Percentiles rank a stretch among this genome's conserved stretches.
Evolutionary conservation across 1,139 yeast genomes (phyloP).

Genomic region (Geotrichum histeridarum): DNA sequence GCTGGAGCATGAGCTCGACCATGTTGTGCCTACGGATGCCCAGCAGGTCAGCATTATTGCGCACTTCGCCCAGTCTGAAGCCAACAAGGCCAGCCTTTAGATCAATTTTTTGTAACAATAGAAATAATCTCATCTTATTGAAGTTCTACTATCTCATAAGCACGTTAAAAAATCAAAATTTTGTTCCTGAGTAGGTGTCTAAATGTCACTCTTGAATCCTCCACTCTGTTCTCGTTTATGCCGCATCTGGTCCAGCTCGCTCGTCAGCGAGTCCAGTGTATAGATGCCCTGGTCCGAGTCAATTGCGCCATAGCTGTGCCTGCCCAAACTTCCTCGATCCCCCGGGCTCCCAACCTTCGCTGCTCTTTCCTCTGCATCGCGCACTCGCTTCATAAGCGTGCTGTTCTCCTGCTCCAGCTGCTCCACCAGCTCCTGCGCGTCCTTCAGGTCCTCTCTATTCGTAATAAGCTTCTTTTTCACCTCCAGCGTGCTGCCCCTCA

Average conservation of each 20-base stretch:
- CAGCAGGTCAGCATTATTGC: background rate
- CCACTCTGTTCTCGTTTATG: constrained; percentile 25
- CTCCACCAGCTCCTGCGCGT: constrained; percentile 25
- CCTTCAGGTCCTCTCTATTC: constrained; percentile 29
- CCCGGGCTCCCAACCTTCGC: background rate
- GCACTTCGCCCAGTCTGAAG: background rate
- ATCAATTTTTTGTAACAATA: no score
- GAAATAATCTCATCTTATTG: background rate
- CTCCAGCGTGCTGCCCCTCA: constrained; percentile 46
- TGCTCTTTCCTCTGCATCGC: constrained; percentile 20
- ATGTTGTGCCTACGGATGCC: constrained; percentile 56
- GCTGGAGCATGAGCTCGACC: constrained; percentile 67
- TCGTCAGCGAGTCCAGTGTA: constrained; percentile 25
- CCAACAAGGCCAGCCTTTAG: no score
- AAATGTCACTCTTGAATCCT: constrained; percentile 6
- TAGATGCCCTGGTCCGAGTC: constrained; percentile 24
- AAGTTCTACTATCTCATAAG: background rate
- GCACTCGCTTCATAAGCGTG: constrained; percentile 17
- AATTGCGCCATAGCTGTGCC: constrained; percentile 1
- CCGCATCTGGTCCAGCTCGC: constrained; percentile 28
- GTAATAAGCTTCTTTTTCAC: constrained; percentile 38
- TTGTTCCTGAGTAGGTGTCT: no score
- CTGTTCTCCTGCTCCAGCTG: constrained; percentile 23
- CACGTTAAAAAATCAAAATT: background rate
- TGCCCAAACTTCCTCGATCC: background rate